A percentile compares a stretch with the other conserved stretches of the same genome.
phyloP scores from a whole-genome alignment of 345 rosid species.

The Arabidopsis arenosa region DNA sequence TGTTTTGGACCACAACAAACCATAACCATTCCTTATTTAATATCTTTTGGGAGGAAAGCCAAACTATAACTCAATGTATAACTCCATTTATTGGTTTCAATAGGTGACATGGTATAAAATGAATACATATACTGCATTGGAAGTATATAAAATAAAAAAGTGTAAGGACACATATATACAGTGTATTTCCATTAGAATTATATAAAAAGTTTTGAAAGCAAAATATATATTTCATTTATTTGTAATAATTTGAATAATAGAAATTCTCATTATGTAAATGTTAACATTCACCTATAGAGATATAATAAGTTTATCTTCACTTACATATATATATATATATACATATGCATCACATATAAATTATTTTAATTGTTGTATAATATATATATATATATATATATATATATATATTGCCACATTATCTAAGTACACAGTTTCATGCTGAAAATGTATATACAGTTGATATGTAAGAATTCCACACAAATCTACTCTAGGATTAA shows the following conservation, averaged over 20 bases:
- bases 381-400: not conserved
- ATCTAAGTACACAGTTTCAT: not conserved
- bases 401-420: not conserved
- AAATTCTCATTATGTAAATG: not conserved
- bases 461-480: not conserved
- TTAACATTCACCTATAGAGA: not conserved
- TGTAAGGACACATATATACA: too few relatives aligned
- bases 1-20: constrained; percentile 33
- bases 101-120: not conserved
- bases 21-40: constrained; percentile 29
- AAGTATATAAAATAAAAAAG: too few relatives aligned
- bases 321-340: too few relatives aligned
- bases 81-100: constrained; percentile 9
- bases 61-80: constrained; percentile 18
- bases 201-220: too few relatives aligned
- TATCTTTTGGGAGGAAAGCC: not conserved
- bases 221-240: too few relatives aligned
- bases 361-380: not conserved
- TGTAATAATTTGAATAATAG: not conserved
- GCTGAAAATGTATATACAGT: not conserved
- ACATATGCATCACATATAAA: not conserved
- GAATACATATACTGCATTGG: not conserved
- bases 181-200: too few relatives aligned
- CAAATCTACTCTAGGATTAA: not conserved
- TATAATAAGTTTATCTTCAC: not conserved